Percentiles rank a stretch among this genome's conserved stretches.
Evolutionary conservation across 768 basidiomycete species (phyloP).

Genomic region (Hygrocybe punicea): DNA sequence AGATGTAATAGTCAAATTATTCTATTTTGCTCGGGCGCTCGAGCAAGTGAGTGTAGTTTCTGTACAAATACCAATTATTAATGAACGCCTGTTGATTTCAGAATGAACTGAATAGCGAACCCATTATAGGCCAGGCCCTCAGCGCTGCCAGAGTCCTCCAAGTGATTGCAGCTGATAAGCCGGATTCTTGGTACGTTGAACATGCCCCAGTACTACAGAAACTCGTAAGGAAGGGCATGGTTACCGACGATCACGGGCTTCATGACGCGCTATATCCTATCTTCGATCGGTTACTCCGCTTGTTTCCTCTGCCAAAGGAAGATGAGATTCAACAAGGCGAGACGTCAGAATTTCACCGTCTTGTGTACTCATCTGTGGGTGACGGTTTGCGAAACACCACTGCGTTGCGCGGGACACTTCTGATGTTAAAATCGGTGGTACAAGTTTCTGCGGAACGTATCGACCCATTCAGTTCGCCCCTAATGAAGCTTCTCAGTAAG

Average conservation of each 20-base stretch:
- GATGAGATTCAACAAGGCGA: slow-evolving; percentile 74
- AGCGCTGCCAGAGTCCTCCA: slow-evolving; percentile 87
- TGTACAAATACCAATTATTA: slow-evolving; percentile 3
- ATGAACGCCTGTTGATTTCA: slow-evolving; percentile 25
- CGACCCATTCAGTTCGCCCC: slow-evolving; percentile 67
- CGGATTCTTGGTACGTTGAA: slow-evolving; percentile 72
- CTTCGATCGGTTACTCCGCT: slow-evolving; percentile 72
- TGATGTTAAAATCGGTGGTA: slow-evolving; percentile 85
- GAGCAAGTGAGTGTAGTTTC: slow-evolving; percentile 56
- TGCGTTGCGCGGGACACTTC: slow-evolving; percentile 72
- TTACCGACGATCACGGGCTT: slow-evolving; percentile 72
- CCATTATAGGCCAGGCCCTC: slow-evolving; percentile 62
- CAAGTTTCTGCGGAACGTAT: slow-evolving; percentile 77
- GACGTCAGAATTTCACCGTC: slow-evolving; percentile 72
- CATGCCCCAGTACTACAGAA: slow-evolving; percentile 75
- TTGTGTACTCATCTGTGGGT: slow-evolving; percentile 66
- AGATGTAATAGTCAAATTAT: slow-evolving; percentile 87
- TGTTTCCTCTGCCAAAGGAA: slow-evolving; percentile 75
- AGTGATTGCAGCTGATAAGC: slow-evolving; percentile 77
- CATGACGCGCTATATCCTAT: slow-evolving; percentile 82
- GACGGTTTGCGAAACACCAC: slow-evolving; percentile 76
- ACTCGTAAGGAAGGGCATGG: slow-evolving; percentile 82
- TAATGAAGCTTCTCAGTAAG: slow-evolving; percentile 83
- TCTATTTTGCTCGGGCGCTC: slow-evolving; percentile 82
- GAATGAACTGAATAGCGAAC: slow-evolving; percentile 71